Base-by-base conservation (phyloP, 139 green algal species). In the Coelastrella sp. region DNA sequence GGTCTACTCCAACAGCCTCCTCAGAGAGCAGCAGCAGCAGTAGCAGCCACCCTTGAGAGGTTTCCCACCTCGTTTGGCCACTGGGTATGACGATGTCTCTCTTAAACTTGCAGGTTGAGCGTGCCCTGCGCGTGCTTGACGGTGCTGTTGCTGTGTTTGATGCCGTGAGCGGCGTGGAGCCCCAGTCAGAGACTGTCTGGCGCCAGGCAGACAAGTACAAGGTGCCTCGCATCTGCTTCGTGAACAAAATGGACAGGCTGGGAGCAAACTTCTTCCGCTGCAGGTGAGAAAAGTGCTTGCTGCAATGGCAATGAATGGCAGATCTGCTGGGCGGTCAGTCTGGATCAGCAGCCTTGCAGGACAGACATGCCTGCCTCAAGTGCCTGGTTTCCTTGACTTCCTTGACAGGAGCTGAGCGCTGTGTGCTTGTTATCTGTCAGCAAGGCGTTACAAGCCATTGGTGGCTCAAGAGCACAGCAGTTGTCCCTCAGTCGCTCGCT, bases 191-290 rank as follows among this genome's bases (percentile, higher is more conserved):
- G 95, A 98, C 97, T 58, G 98, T 99, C 90, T 99, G 98, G 98
- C 97, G 98, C 87, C 98, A 99, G 96, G 98, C 98, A 78, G 97
- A 99, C 95, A 99, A 99, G 95, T 99, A 99, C 94, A 96, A 95
- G 82, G 84, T 88, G 84, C 97, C 95, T 6, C 96, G 98, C 85
- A 97, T 99, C 93, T 99, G 97, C 94, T 99, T 99, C 88, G 97
- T 99, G 20, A 99, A 99, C 97, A 99, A 99, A 96, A 99, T 99
- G 98, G 98, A 99, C 95, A 95, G 98, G 72, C 96, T 99, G 95
- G 98, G 98, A 25, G 98, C 98, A 87, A 97, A 99, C 96, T 99
- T 99, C 94, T 98, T 95, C 94, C 78, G 90, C 56, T 74, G 68
- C 68, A 76, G 68, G 68, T 76, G 68, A 24, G 68, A 76, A 27